Evolutionary conservation across 495 filamentous ascomycete species (phyloP), one percentile per base, ranked within the genome.

Genomic region (Cercophora newfieldiana): DNA sequence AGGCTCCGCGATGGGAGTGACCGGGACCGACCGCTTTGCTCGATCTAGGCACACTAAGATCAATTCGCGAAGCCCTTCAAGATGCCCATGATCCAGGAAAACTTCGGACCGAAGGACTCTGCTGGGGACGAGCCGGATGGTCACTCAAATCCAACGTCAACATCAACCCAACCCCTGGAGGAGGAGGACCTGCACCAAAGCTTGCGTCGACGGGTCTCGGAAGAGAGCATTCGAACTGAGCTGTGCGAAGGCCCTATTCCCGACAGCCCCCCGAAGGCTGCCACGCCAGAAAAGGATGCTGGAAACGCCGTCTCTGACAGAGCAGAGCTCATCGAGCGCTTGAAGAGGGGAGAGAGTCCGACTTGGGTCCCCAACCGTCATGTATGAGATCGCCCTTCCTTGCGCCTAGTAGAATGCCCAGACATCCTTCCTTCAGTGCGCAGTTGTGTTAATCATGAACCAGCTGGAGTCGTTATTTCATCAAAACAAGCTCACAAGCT

Each of bases 271-370:
- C 66, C 73, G 21, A 60, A 66, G n/a, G 72, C 72, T 7, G 59
- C 59, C 44, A 77, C 75, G 0, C 76, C 75, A n/a, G 74, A 75
- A 49, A 61, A 68, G 21, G 62, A 68, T 31, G 53, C 65, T 31
- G 59, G 71, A 18, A 69, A 69, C 56, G 60, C 71, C 31, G 79
- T 79, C 58, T 78, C 79, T 16, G 86, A 91, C 71, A 85, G 94
- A 66, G 88, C 86, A 57, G 88, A 93, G 76, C 83, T 97, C 66
- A 97, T 97, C 65, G 87, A 92, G 76, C 83, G 89, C 66, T 84
- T 97, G 68, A 98, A 97, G 80, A 85, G 83, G 77, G 86, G 87
- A 44, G 88, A 94, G 75, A 90, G 86, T 63, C 89, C 90, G 56
- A 88, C 88, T 19, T 96, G 93, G 92, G 79, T 85, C 26, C 85